Evolutionary conservation across 495 filamentous ascomycete genomes (phyloP).

Genomic region (Neohortaea acidophila): DNA sequence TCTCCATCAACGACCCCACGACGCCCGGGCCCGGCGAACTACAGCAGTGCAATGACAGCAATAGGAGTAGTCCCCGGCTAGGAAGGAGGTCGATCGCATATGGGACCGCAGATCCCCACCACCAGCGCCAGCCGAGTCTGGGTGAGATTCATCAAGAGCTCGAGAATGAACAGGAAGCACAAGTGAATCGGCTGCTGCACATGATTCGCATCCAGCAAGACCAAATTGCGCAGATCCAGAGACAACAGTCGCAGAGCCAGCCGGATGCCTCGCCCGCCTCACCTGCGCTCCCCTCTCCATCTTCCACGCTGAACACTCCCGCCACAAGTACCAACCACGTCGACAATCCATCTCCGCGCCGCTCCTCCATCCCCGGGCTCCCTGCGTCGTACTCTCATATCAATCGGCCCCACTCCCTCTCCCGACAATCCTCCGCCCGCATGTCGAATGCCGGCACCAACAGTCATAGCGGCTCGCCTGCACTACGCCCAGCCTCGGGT

Average conservation of each 20-base stretch:
- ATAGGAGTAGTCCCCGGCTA: constrained; percentile 31
- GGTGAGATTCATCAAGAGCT: constrained; percentile 94
- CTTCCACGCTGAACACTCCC: constrained; percentile 34
- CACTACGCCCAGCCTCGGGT: constrained; percentile 4
- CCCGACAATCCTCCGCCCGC: constrained; percentile 34
- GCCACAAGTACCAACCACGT: constrained; percentile 18
- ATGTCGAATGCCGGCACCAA: constrained; percentile 17
- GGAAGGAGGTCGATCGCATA: constrained; percentile 3
- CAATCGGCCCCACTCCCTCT: constrained; percentile 23
- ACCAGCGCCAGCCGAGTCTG: constrained; percentile 56
- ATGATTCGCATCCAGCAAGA: constrained; percentile 81
- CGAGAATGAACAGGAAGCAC: constrained; percentile 88
- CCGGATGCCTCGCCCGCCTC: constrained; percentile 9
- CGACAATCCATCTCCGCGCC: constrained; percentile 10
- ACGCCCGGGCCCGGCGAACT: constrained; percentile 49
- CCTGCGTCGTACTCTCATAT: constrained; percentile 39
- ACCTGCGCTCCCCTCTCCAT: constrained; percentile 35
- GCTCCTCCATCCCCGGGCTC: constrained; percentile 26
- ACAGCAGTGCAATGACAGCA: constrained; percentile 20
- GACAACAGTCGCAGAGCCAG: constrained; percentile 3
- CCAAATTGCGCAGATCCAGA: constrained; percentile 47
- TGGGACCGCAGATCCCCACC: constrained; percentile 21
- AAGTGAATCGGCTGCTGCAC: constrained; percentile 81
- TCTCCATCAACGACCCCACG: constrained; percentile 54
- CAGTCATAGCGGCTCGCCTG: constrained; percentile 6